Evolutionary conservation across 2,329 filamentous ascomycete species (phyloP).

Genomic region (Venturia pyrina): DNA sequence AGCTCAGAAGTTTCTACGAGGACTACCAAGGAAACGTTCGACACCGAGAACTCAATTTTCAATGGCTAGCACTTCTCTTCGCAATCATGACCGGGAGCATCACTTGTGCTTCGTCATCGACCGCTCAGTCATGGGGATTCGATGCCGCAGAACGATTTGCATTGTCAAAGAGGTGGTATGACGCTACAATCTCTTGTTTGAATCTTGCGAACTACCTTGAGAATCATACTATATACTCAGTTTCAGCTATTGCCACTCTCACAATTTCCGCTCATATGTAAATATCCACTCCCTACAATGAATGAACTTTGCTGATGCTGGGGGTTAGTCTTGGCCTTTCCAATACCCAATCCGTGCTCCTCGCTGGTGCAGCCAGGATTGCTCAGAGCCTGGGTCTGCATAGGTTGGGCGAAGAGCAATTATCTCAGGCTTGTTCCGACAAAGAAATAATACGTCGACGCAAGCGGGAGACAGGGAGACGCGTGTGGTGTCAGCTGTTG

Average conservation of each 20-base stretch:
- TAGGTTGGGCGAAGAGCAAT: constrained; percentile 22
- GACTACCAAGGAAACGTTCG: constrained; percentile 25
- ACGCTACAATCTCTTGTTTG: constrained; percentile 35
- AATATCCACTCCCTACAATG: not conserved
- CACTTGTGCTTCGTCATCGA: constrained; percentile 28
- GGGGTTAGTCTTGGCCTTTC: constrained; percentile 30
- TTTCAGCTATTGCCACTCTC: constrained; percentile 38
- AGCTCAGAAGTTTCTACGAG: constrained; percentile 30
- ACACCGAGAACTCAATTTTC: constrained; percentile 27
- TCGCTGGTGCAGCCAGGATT: constrained; percentile 36
- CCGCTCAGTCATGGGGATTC: constrained; percentile 35
- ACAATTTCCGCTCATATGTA: constrained; percentile 39
- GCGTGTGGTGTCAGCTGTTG: constrained; percentile 30
- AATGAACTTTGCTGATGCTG: not conserved
- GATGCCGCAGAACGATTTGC: constrained; percentile 29
- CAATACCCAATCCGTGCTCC: constrained; percentile 36
- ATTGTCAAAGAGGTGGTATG: constrained; percentile 37
- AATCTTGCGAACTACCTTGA: constrained; percentile 38
- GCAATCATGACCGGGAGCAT: constrained; percentile 35
- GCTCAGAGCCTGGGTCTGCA: constrained; percentile 40
- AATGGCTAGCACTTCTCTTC: constrained; percentile 38
- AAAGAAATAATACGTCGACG: not conserved
- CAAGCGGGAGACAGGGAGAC: constrained; percentile 26
- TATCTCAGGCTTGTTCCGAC: constrained; percentile 14
- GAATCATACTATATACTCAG: constrained; percentile 29